Conservation (phyloP, 768 basidiomycete species). For the Boletus reticulatus region DNA sequence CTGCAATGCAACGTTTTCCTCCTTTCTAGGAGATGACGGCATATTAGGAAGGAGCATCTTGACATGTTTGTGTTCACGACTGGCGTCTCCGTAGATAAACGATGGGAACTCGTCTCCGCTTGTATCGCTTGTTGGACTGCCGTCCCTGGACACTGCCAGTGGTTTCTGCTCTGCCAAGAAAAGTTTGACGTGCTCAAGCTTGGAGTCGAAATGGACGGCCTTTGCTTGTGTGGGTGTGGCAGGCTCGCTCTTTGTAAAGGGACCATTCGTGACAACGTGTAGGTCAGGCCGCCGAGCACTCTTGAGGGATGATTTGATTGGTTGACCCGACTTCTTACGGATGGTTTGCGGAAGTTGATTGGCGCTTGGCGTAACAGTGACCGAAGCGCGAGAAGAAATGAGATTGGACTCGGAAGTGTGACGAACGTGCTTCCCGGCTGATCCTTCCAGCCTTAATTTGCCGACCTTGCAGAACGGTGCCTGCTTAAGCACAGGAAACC, state of each 20-base stretch:
- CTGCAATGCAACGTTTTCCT: conserved; percentile 54
- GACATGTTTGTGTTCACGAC: conserved; percentile 37
- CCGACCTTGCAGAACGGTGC: conserved; percentile 18
- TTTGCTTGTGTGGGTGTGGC: conserved; percentile 76
- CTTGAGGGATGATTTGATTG: conserved; percentile 90
- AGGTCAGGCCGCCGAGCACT: conserved; percentile 54
- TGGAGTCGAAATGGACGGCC: conserved; percentile 88
- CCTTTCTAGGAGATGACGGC: conserved; percentile 42
- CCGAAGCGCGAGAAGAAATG: background rate
- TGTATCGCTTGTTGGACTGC: conserved; percentile 82
- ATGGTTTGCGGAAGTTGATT: conserved; percentile 39
- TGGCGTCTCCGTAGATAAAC: conserved; percentile 56
- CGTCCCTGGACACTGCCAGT: conserved; percentile 86
- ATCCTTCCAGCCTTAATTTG: conserved; percentile 26
- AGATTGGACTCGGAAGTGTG: conserved; percentile 23
- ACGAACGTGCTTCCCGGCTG: conserved; percentile 15
- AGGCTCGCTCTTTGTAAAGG: conserved; percentile 70
- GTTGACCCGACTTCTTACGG: conserved; percentile 93
- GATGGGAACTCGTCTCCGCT: conserved; percentile 78
- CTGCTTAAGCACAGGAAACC: conserved; percentile 23
- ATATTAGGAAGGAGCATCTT: conserved; percentile 70
- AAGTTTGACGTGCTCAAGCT: conserved; percentile 91
- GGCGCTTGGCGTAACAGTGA: background rate
- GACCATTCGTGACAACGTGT: conserved; percentile 48
- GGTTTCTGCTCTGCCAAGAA: conserved; percentile 96